Evolutionary conservation across 2,329 filamentous ascomycete genomes (phyloP), one percentile per base, ranked within the genome.

Genomic region (Diaporthe caulivora): DNA sequence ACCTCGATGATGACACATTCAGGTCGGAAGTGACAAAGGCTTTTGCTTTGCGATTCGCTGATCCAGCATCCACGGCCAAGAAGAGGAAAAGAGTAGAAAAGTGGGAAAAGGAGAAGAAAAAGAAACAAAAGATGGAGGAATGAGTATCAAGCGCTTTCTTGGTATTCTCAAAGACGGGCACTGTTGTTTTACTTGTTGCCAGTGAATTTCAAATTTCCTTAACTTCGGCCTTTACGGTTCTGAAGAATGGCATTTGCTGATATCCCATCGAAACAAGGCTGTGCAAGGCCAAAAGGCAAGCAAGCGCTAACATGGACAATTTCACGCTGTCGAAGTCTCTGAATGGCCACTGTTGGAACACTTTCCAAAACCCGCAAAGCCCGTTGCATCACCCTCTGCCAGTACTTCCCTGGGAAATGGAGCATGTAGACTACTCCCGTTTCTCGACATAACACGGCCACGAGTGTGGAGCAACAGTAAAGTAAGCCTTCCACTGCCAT

Each of bases 1-100:
- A 76, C 15, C 70, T 79, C 11, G 71, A 78, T 1, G 44, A 69
- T 0, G 76, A 78, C 3, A 0, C 24, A n/a, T 79, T 78, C n/a
- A 77, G 7, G 70, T n/a, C 10, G 7, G 13, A 29, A 34, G 51
- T 58, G 2, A 58, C 17, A 1, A 55, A 31, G 26, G 8, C 13
- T 21, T 67, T 72, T 40, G 70, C 70, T 9, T 13, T 58, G 60
- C 70, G 70, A 13, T 18, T 21, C 17, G 51, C 51, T 10, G 37
- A 49, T 5, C 37, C 10, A 5, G 31, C 1, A 29, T 18, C 49
- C 44, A 60, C 34, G 13, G 13, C n/a, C 8, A 7, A 11, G 47
- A 37, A 67, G 44, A 65, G 42, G 29, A 44, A 3, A 26, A 26
- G 3, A 4, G 64, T n/a, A 15, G 21, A 42, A 29, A 3, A 2